Evolutionary conservation across 805 yeast genomes (phyloP), one percentile per base, ranked within the genome.

Genomic region (Wickerhamomyces sydowiorum): DNA sequence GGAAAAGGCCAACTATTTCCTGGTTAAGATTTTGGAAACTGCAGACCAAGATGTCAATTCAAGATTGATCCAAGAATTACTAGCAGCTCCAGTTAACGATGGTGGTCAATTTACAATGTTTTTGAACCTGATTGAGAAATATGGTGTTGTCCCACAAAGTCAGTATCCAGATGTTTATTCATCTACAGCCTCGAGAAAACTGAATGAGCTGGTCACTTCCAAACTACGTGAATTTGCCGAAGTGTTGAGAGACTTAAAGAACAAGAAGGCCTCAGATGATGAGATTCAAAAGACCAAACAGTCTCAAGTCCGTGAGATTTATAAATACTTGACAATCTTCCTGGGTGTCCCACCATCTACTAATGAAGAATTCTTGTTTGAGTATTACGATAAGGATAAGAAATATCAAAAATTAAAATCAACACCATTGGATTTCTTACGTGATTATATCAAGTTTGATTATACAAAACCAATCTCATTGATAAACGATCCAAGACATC

Each of bases 41-140:
- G 72, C 75, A 27, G 69, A 76, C 29, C 80, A 81, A 58, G 80
- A 72, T 35, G 73, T 82, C 40, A 89, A 79, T 48, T 80, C 89
- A 1, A 73, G 95, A 49, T 64, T 85, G 43, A 76, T 87, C 38
- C 86, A 81, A 62, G 76, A 73, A 50, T 62, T 87, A 37, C 66
- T 86, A 41, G 52, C 66, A 5, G 81, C 76, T 41, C 95, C 96
- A 20, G 78, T 80, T 36, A 60, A 73, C 44, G 96, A 88, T 57
- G 96, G 96, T 52, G 96, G 96, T 40, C 96, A 87, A 63, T 86
- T 84, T 72, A 81, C 84, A 49, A 83, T 87, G 93, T 76, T 86
- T 59, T 70, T 81, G 38, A 85, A 86, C 62, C 60, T 88, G 43
- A 75, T 86, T 39, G 78, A 79, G 48, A 88, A 87, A 62, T 88